These are phyloP conservation scores for Penicillium nordicum DNA, from an alignment of 2,329 filamentous ascomycete genomes.

Conservation along the genomic window DNA sequence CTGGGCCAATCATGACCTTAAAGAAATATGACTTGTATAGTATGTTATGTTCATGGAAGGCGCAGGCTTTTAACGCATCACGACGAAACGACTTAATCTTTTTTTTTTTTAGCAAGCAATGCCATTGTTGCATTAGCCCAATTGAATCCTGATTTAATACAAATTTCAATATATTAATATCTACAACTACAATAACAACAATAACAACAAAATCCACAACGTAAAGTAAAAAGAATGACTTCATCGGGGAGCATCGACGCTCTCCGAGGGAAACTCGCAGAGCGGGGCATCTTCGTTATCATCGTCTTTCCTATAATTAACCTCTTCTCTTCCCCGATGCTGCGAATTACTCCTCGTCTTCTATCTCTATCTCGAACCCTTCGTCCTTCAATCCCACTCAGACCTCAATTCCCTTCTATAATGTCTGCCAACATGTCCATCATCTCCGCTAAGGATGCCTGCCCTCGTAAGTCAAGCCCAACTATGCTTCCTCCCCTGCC, in stretches of 20 bases:
- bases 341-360: slow-evolving; percentile 23
- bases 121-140: not conserved
- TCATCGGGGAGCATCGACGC: slow-evolving; percentile 5
- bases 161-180: not conserved
- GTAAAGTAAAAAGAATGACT: not conserved
- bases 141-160: not conserved
- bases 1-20: slow-evolving; percentile 12
- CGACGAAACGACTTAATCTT: slow-evolving; percentile 16
- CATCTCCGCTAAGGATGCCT: slow-evolving; percentile 44
- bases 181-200: not conserved
- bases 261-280: slow-evolving; percentile 22
- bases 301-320: slow-evolving; percentile 1
- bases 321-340: slow-evolving; percentile 22
- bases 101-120: not conserved
- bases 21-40: not conserved
- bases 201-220: not conserved
- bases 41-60: slow-evolving; percentile 8
- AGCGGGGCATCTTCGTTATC: slow-evolving; percentile 14
- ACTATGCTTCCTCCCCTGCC: not conserved
- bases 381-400: slow-evolving; percentile 2
- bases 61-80: slow-evolving; percentile 12
- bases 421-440: slow-evolving; percentile 40
- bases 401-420: slow-evolving; percentile 14
- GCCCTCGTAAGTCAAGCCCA: slow-evolving; percentile 41
- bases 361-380: slow-evolving; percentile 18